phyloP scores from a whole-genome alignment of 805 yeast species.

The Candida qinlingensis region DNA sequence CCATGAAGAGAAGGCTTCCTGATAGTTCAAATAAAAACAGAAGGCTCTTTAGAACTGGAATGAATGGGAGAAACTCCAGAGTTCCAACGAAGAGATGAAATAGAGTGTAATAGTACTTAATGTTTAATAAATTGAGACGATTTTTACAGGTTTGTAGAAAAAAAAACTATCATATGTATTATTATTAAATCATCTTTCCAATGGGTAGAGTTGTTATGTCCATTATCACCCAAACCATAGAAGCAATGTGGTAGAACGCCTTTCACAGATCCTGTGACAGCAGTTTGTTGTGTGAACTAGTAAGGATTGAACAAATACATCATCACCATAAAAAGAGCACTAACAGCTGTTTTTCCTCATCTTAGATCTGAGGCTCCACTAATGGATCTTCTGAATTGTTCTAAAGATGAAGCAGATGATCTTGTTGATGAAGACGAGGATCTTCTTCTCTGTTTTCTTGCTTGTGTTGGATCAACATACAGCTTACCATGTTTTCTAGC shows the following conservation, averaged over 20 bases:
- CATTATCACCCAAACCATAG: no score
- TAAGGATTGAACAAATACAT: no score
- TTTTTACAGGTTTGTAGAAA: no score
- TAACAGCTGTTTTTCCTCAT: constrained; percentile 5
- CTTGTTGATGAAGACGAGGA: constrained; percentile 29
- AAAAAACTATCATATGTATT: no score
- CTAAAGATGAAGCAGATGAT: constrained; percentile 27
- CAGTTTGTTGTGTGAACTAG: no score
- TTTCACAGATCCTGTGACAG: no score
- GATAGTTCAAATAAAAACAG: constrained; percentile 7
- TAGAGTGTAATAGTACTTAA: no score
- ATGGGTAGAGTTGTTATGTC: no score
- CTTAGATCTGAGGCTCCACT: constrained; percentile 31
- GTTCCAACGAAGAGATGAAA: neutral
- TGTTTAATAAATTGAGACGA: no score
- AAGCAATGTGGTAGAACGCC: no score
- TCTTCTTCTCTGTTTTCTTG: constrained; percentile 84
- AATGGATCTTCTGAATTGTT: constrained; percentile 39
- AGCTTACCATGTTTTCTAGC: constrained; percentile 67
- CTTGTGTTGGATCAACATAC: constrained; percentile 73
- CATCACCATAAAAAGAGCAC: no score
- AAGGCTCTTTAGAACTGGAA: neutral
- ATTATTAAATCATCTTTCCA: no score
- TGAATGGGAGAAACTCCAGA: neutral
- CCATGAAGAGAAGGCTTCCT: neutral